phyloP scores from a whole-genome alignment of 2,329 filamentous ascomycete genomes.

The Ophiocordyceps camponoti-leonardi region DNA sequence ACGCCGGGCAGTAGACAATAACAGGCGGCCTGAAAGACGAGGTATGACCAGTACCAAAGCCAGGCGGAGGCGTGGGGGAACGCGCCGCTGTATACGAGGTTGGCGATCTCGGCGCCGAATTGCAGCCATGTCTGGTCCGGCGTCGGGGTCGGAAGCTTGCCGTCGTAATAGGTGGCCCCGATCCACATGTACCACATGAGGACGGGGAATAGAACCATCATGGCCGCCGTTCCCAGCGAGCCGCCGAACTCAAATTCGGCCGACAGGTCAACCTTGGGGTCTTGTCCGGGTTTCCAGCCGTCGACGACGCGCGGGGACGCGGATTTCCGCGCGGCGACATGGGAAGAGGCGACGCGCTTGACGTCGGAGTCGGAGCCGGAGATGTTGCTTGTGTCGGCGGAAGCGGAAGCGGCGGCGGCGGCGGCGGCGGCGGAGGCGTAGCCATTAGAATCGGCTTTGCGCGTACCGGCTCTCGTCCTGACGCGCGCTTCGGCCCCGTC shows the following conservation, averaged over 20 bases:
- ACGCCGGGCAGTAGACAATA: conserved; percentile 82
- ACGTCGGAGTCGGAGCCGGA: not conserved
- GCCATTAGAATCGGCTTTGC: not conserved
- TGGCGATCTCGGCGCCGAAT: conserved; percentile 53
- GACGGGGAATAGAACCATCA: conserved; percentile 87
- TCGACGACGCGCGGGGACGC: conserved; percentile 19
- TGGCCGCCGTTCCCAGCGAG: conserved; percentile 55
- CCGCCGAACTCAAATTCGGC: conserved; percentile 74
- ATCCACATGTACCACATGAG: conserved; percentile 99
- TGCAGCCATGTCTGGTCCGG: conserved; percentile 50
- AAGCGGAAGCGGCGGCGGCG: not conserved
- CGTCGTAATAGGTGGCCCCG: conserved; percentile 82
- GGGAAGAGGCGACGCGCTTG: not conserved
- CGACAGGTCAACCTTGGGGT: conserved; percentile 46
- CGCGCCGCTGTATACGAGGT: conserved; percentile 66
- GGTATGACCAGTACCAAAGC: conserved; percentile 89
- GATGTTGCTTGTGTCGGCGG: not conserved
- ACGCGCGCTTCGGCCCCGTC: conserved; percentile 18
- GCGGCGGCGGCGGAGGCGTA: not conserved
- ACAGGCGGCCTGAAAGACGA: conserved; percentile 65
- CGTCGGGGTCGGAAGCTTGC: conserved; percentile 53
- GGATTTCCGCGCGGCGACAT: not conserved
- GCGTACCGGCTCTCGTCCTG: not conserved
- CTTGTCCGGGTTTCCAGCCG: conserved; percentile 40
- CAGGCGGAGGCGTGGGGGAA: conserved; percentile 73